phyloP scores from a whole-genome alignment of 345 rosid genomes.

The Eucalyptus pumila region DNA sequence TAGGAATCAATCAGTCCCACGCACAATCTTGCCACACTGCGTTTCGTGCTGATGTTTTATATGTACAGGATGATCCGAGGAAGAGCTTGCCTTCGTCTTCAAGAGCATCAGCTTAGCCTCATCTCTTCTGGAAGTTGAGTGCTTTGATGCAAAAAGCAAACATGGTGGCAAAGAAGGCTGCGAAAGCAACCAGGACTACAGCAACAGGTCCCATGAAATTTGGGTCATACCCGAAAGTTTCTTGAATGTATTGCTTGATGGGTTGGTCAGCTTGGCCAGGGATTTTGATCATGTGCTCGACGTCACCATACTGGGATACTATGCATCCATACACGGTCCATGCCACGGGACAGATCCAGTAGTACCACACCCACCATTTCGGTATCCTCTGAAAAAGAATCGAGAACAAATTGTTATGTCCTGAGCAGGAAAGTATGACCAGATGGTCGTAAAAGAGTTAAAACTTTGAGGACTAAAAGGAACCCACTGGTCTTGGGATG shows the following conservation, averaged over 20 bases:
- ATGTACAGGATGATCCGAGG: neutral
- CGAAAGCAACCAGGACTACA: constrained; percentile 45
- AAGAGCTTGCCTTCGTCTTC: neutral
- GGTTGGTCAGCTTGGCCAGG: constrained; percentile 24
- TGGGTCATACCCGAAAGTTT: constrained; percentile 38
- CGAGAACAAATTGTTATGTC: neutral
- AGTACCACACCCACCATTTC: constrained; percentile 94
- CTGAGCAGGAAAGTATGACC: accelerated
- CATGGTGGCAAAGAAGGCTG: constrained; percentile 54
- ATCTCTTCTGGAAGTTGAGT: constrained; percentile 79
- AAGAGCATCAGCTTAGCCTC: neutral
- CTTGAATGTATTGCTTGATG: constrained; percentile 30
- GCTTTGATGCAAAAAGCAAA: constrained; percentile 59
- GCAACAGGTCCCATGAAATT: constrained; percentile 64
- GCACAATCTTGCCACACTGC: neutral
- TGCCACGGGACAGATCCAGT: constrained; percentile 85
- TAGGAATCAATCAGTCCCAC: neutral
- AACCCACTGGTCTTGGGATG: constrained; percentile 68
- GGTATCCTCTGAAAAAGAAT: constrained; percentile 53
- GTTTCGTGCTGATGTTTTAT: neutral
- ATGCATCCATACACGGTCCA: constrained; percentile 79
- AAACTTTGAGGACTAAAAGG: neutral
- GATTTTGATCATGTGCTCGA: constrained; percentile 18
- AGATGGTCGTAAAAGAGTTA: neutral
- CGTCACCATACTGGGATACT: constrained; percentile 68